A percentile compares a stretch with the other conserved stretches of the same genome.
Evolutionary conservation across 2,329 filamentous ascomycete genomes (phyloP).

Genomic region (Penicillium sclerotigenum): DNA sequence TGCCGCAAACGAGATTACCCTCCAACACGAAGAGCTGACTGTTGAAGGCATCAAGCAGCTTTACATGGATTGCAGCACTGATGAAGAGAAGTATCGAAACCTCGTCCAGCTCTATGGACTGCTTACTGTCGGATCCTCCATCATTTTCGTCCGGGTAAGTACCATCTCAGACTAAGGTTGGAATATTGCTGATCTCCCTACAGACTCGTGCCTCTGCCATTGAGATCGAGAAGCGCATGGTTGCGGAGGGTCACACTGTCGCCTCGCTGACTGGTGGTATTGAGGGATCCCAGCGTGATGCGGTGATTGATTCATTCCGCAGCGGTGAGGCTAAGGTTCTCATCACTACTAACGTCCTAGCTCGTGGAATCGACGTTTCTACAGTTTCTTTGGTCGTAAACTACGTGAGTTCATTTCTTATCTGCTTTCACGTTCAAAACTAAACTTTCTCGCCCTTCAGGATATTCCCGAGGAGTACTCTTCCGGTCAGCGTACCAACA

Average conservation of each 20-base stretch:
- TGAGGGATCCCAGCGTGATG: slow-evolving; percentile 78
- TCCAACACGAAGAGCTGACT: slow-evolving; percentile 87
- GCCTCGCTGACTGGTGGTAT: slow-evolving; percentile 85
- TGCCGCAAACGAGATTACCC: slow-evolving; percentile 77
- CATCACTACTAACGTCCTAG: slow-evolving; percentile 94
- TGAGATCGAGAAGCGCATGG: slow-evolving; percentile 83
- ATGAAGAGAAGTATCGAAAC: slow-evolving; percentile 80
- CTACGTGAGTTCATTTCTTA: slow-evolving; percentile 57
- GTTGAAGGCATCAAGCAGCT: slow-evolving; percentile 97
- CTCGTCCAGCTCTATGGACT: slow-evolving; percentile 92
- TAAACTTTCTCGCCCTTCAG: slow-evolving; percentile 20
- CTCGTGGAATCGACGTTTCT: slow-evolving; percentile 89
- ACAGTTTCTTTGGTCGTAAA: slow-evolving; percentile 98
- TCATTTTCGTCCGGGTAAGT: slow-evolving; percentile 90
- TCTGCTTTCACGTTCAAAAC: neutral
- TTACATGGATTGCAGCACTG: slow-evolving; percentile 86
- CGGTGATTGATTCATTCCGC: slow-evolving; percentile 82
- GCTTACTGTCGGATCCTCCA: slow-evolving; percentile 94
- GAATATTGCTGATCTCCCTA: slow-evolving; percentile 18
- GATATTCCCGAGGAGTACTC: slow-evolving; percentile 68
- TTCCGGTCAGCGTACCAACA: slow-evolving; percentile 57
- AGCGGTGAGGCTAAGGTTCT: slow-evolving; percentile 86
- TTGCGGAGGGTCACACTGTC: slow-evolving; percentile 83
- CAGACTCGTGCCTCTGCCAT: slow-evolving; percentile 81
- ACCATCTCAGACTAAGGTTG: neutral